Percentiles rank a stretch among this genome's conserved stretches.
Evolutionary conservation across 129 eudicot genomes (phyloP).

Genomic region (Chrysanthemum lavandulifolium): DNA sequence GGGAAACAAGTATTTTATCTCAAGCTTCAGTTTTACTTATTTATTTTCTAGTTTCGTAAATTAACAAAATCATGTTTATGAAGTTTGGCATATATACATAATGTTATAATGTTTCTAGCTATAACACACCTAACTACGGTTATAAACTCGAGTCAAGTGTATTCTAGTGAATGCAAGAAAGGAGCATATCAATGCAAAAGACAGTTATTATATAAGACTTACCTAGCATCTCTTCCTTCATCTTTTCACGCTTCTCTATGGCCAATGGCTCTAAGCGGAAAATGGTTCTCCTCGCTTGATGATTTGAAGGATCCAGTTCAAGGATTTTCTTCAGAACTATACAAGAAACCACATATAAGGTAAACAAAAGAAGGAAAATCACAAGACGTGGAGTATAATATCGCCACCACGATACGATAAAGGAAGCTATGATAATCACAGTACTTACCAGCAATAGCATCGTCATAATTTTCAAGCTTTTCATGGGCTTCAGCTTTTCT

Average conservation of each 20-base stretch:
- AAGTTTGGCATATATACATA: no score
- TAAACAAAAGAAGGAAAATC: background rate
- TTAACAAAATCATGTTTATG: no score
- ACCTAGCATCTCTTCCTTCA: slow-evolving; percentile 97
- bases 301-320: slow-evolving; percentile 78
- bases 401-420: background rate
- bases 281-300: slow-evolving; percentile 62
- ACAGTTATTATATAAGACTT: slow-evolving; percentile 17
- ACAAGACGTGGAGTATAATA: background rate
- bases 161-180: no score
- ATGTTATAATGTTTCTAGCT: no score
- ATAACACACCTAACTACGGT: no score
- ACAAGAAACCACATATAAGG: background rate
- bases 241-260: slow-evolving; percentile 83
- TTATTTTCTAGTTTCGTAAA: no score
- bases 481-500: slow-evolving; percentile 91
- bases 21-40: no score
- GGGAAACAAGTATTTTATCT: no score
- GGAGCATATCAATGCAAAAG: background rate
- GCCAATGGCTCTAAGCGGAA: slow-evolving; percentile 83
- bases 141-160: no score
- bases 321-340: slow-evolving; percentile 69
- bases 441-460: slow-evolving; percentile 75
- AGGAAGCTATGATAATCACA: background rate
- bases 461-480: slow-evolving; percentile 87